Base-by-base conservation (phyloP, 805 yeast species). In the Sugiyamaella floridensis region DNA sequence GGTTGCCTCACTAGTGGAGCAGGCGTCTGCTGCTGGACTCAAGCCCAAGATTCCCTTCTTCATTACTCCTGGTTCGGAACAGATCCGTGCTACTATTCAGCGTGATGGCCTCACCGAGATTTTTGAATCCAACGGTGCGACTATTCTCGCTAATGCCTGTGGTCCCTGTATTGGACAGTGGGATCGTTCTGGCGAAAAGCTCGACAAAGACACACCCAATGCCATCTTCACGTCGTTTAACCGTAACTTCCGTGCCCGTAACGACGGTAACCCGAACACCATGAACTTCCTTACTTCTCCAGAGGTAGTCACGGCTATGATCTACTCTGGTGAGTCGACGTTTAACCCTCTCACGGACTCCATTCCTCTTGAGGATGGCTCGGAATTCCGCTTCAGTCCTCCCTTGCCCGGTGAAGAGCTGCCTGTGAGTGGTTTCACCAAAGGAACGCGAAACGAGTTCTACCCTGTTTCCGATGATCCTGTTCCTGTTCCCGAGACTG, bases 81-180 rank as follows among this genome's bases (percentile, higher is more conserved):
- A 89, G 75, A 89, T 92, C 63, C 82, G 98, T 72, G 98, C 98
- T 50, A 92, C 99, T 49, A 82, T 92, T 63, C 96, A 86, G 70
- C 83, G 97, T 73, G 99, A 92, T 71, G 98, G 98, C 54, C 81
- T 86, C 66, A 80, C 86, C 57, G 76, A 84, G 46, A 81, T 84
- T 43, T 89, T 92, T 69, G 83, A 84, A 69, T 81, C 85, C 51
- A 85, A 83, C 63, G 98, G 98, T 55, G 99, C 96, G 61, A 78
- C 81, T 55, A 96, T 92, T 45, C 78, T 92, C 62, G 97, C 98
- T 51, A 92, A 92, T 70, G 99, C 99, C 18, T 92, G 99, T 79
- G 99, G 99, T 62, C 99, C 98, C 66, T 92, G 99, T 77, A 92
- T 92, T 68, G 99, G 99, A 54, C 99, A 92, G 77, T 92, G 99